These are phyloP conservation scores for Simplicillium sp. DNA, from an alignment of 2,329 filamentous ascomycete species.

Conservation along the genomic window DNA sequence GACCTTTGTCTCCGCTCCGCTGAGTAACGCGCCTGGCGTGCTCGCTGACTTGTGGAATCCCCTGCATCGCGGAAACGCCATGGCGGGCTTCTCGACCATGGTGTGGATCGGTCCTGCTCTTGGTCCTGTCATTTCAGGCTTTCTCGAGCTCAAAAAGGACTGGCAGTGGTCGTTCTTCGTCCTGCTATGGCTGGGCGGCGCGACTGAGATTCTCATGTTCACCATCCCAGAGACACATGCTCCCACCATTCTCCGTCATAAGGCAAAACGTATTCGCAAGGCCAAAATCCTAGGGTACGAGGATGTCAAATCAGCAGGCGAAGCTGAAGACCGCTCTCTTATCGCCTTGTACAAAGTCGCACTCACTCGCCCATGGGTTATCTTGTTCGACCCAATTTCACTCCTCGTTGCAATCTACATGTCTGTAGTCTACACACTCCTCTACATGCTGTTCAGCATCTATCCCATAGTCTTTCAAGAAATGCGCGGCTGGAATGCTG, in stretches of 20 bases:
- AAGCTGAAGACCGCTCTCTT: slow-evolving; percentile 32
- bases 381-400: slow-evolving; percentile 44
- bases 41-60: slow-evolving; percentile 45
- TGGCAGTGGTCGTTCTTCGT: slow-evolving; percentile 47
- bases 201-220: slow-evolving; percentile 35
- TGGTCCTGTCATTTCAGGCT: slow-evolving; percentile 45
- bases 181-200: slow-evolving; percentile 30
- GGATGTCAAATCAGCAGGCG: slow-evolving; percentile 36
- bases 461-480: slow-evolving; percentile 46
- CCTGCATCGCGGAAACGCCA: slow-evolving; percentile 39
- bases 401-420: slow-evolving; percentile 42
- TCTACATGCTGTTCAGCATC: slow-evolving; percentile 51
- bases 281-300: slow-evolving; percentile 41
- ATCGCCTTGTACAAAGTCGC: slow-evolving; percentile 38
- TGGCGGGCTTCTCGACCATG: slow-evolving; percentile 43
- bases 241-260: slow-evolving; percentile 38
- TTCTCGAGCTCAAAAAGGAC: slow-evolving; percentile 42
- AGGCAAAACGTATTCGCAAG: slow-evolving; percentile 40
- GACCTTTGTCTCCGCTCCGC: slow-evolving; percentile 40
- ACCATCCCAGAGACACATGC: slow-evolving; percentile 50
- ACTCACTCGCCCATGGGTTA: slow-evolving; percentile 42
- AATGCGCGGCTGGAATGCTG: slow-evolving; percentile 41
- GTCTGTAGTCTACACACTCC: slow-evolving; percentile 39
- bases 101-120: slow-evolving; percentile 44
- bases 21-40: slow-evolving; percentile 40